Conservation (phyloP, 208 protist genomes). For the Leishmania mexicana region DNA sequence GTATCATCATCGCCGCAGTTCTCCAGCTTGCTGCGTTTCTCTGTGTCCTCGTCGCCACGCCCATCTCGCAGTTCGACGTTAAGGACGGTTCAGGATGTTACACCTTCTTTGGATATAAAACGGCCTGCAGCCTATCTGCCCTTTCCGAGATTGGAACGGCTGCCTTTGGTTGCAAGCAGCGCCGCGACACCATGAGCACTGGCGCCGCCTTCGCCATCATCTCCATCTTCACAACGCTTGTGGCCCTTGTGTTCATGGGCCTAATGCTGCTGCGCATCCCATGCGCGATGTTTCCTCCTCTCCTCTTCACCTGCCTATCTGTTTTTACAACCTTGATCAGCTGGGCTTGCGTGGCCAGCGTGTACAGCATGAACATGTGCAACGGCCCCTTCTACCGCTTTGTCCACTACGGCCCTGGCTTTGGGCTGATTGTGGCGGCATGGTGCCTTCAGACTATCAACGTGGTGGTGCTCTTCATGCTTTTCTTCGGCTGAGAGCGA, state of each 20-base stretch:
- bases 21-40: not conserved
- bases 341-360: conserved; percentile 17
- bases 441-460: conserved; percentile 26
- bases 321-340: conserved; percentile 6
- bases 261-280: conserved; percentile 19
- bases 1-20: not conserved
- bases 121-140: not conserved
- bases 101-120: not conserved
- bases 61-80: not conserved
- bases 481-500: not conserved
- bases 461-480: conserved; percentile 5
- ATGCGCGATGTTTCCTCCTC: conserved; percentile 5
- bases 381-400: not conserved
- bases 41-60: not conserved
- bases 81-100: not conserved
- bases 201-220: conserved; percentile 32
- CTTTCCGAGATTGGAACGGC: not conserved
- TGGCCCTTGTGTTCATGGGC: conserved; percentile 15
- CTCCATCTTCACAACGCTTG: conserved; percentile 29
- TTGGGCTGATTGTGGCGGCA: conserved; percentile 27
- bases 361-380: conserved; percentile 1
- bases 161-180: conserved; percentile 15
- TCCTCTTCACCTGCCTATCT: conserved; percentile 13
- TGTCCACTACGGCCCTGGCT: conserved; percentile 13
- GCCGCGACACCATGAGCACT: conserved; percentile 25